A percentile compares a stretch with the other conserved stretches of the same genome.
These are phyloP conservation scores for Hortaea werneckii DNA, from an alignment of 2,329 filamentous ascomycete species.

Conservation along the genomic window DNA sequence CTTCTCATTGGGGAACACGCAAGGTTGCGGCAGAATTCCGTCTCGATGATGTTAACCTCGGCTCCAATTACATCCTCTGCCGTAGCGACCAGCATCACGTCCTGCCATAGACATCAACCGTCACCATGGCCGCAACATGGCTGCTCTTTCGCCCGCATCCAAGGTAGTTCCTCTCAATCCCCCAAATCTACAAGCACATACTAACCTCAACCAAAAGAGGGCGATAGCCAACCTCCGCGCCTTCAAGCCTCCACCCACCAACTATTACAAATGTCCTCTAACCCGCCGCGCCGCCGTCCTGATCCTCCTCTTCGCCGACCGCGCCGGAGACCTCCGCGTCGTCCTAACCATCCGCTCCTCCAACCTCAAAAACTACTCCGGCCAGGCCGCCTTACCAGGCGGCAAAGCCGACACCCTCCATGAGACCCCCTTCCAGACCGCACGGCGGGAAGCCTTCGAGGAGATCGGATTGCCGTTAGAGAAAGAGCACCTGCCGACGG, in stretches of 20 bases:
- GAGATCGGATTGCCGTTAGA: constrained; percentile 80
- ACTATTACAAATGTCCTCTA: constrained; percentile 47
- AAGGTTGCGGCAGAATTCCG: too few species aligned
- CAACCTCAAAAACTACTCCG: constrained; percentile 44
- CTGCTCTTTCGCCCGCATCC: constrained; percentile 24
- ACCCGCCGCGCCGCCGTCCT: constrained; percentile 73
- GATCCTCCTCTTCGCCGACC: constrained; percentile 78
- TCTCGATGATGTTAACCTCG: too few species aligned
- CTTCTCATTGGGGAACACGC: too few species aligned
- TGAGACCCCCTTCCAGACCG: constrained; percentile 63
- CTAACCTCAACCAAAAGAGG: constrained; percentile 11
- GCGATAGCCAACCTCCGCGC: constrained; percentile 47
- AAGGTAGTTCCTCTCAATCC: constrained; percentile 10
- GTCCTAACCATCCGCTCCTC: constrained; percentile 53
- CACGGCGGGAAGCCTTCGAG: constrained; percentile 80
- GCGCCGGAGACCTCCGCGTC: constrained; percentile 62
- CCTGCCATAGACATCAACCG: too few species aligned
- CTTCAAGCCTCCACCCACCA: constrained; percentile 48
- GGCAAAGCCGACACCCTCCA: constrained; percentile 45
- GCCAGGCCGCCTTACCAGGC: constrained; percentile 38
- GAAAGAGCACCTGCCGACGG: constrained; percentile 57
- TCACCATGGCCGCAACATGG: constrained; percentile 19
- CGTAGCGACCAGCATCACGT: too few species aligned
- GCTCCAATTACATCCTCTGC: too few species aligned
- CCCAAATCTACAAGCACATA: too few species aligned